Conservation (phyloP, 2,329 filamentous ascomycete genomes). For the Phaeosphaeria sp. region DNA sequence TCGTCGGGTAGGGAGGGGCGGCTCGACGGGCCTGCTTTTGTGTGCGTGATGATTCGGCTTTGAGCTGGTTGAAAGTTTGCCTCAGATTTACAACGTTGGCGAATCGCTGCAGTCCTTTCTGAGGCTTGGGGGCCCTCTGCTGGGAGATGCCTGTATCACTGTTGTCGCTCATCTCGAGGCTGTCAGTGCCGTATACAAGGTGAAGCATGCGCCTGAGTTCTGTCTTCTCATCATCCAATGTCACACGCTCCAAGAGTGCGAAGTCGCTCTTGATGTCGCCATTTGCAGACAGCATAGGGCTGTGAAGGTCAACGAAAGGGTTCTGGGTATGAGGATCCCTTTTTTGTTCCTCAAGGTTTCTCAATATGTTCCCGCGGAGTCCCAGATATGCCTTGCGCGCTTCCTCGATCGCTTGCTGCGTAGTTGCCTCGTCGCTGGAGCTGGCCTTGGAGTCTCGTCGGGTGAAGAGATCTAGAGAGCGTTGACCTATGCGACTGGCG, state of each 20-base stretch:
- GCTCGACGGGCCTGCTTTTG: neutral
- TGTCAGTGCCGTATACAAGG: neutral
- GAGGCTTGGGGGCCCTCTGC: neutral
- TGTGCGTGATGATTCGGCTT: neutral
- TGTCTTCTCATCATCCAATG: no score
- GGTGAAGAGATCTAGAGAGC: neutral
- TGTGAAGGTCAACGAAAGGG: neutral
- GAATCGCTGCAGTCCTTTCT: neutral
- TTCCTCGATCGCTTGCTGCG: neutral
- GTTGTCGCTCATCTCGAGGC: neutral
- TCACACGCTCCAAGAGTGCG: neutral
- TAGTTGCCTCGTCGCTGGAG: neutral
- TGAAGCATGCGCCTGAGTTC: neutral
- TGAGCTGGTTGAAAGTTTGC: neutral
- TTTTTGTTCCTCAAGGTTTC: neutral
- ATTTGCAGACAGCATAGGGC: neutral
- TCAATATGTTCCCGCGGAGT: neutral
- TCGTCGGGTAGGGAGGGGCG: neutral
- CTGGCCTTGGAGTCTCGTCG: neutral
- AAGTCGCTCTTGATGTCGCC: slow-evolving; percentile 1
- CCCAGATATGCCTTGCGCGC: neutral
- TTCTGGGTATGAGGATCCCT: neutral
- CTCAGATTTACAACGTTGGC: no score
- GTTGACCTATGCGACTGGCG: neutral
- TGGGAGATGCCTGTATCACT: neutral